Conservation (phyloP, 2,329 filamentous ascomycete species). For the Cladosporium cucumerinum region DNA sequence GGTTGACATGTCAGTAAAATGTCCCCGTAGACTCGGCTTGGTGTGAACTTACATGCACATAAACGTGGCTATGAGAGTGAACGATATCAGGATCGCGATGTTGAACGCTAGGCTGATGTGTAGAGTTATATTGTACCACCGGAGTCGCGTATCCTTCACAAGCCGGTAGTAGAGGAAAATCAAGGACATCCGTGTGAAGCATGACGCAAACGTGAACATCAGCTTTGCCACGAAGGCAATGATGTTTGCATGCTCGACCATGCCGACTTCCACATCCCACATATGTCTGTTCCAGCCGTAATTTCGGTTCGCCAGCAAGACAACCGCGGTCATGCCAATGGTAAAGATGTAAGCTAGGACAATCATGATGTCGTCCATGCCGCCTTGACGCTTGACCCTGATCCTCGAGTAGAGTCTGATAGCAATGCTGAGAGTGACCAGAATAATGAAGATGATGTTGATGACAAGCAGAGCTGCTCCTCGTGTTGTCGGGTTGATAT, state of each 20-base stretch:
- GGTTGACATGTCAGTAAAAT: constrained; percentile 3
- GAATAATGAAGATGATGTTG: constrained; percentile 38
- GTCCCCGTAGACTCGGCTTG: not conserved
- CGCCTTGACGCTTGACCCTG: constrained; percentile 42
- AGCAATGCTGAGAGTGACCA: constrained; percentile 38
- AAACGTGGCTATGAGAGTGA: constrained; percentile 38
- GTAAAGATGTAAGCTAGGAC: constrained; percentile 41
- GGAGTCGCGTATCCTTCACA: constrained; percentile 39
- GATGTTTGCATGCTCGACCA: constrained; percentile 32
- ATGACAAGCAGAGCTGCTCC: constrained; percentile 40
- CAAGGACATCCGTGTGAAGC: constrained; percentile 44
- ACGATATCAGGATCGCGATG: constrained; percentile 38
- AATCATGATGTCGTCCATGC: constrained; percentile 43
- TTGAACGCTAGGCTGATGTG: constrained; percentile 39
- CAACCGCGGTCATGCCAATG: constrained; percentile 37
- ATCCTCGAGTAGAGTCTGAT: constrained; percentile 42
- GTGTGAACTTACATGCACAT: constrained; percentile 35
- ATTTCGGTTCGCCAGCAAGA: constrained; percentile 41
- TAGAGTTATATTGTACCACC: constrained; percentile 39
- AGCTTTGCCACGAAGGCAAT: constrained; percentile 44
- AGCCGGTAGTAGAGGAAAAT: constrained; percentile 48
- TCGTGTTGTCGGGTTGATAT: constrained; percentile 40
- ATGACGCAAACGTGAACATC: constrained; percentile 41
- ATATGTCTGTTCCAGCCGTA: constrained; percentile 46
- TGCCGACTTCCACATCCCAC: constrained; percentile 37